Percentiles rank a stretch among this genome's conserved stretches.
phyloP scores from a whole-genome alignment of 2,329 filamentous ascomycete species.

The Diaporthe eres region DNA sequence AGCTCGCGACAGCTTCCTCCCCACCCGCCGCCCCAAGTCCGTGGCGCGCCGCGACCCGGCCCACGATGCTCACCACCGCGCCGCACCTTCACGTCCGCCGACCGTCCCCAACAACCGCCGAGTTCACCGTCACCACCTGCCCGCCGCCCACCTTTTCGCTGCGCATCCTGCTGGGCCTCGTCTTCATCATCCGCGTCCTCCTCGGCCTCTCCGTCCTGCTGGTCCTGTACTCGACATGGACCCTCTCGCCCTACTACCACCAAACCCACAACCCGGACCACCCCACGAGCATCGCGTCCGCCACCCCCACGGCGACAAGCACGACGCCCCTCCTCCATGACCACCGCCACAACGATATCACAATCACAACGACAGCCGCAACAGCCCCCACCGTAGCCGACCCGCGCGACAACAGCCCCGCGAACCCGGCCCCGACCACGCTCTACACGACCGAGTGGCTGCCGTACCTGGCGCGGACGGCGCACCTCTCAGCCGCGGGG shows the following conservation, averaged over 20 bases:
- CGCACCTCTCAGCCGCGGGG: conserved; percentile 52
- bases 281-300: conserved; percentile 28
- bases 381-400: conserved; percentile 3
- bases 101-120: conserved; percentile 89
- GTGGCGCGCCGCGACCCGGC: conserved; percentile 19
- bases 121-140: conserved; percentile 91
- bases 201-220: conserved; percentile 59
- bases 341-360: conserved; percentile 13
- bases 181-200: conserved; percentile 60
- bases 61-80: conserved; percentile 71
- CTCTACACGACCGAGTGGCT: conserved; percentile 44
- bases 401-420: conserved; percentile 35
- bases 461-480: conserved; percentile 46
- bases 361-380: background rate
- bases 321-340: conserved; percentile 25
- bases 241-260: conserved; percentile 50
- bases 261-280: conserved; percentile 38
- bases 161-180: conserved; percentile 59
- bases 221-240: conserved; percentile 65
- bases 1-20: background rate
- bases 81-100: conserved; percentile 74
- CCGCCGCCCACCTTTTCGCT: conserved; percentile 66
- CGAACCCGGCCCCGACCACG: conserved; percentile 39
- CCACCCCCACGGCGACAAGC: conserved; percentile 18
- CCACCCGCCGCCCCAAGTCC: background rate